Evolutionary conservation across 768 basidiomycete species (phyloP).

Genomic region (Russula griseocarnosa): DNA sequence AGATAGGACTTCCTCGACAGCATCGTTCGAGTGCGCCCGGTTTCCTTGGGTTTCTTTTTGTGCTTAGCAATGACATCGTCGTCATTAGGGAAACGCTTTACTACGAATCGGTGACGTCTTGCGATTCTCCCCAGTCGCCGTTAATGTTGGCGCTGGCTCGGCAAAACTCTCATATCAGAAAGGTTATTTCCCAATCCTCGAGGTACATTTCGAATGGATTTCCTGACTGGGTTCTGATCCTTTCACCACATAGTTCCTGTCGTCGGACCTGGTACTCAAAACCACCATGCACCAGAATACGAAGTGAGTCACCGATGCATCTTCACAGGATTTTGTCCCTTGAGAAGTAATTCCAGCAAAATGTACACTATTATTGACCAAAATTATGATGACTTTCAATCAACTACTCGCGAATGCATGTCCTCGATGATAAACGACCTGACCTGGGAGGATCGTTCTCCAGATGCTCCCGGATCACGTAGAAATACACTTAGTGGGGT

Average conservation of each 20-base stretch:
- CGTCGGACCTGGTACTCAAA: conserved; percentile 34
- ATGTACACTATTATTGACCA: conserved; percentile 32
- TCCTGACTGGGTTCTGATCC: background rate
- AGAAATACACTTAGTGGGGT: conserved; percentile 31
- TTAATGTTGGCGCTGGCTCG: conserved; percentile 17
- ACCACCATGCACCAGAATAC: conserved; percentile 34
- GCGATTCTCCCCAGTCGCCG: conserved; percentile 28
- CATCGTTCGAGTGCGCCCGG: conserved; percentile 28
- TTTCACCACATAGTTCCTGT: conserved; percentile 31
- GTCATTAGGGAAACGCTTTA: conserved; percentile 32
- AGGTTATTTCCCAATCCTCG: conserved; percentile 35
- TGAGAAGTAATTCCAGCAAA: conserved; percentile 17
- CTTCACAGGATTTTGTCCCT: background rate
- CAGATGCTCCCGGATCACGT: conserved; percentile 9
- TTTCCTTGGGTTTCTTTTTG: background rate
- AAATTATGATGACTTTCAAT: conserved; percentile 31
- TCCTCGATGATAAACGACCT: conserved; percentile 27
- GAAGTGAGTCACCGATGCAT: conserved; percentile 29
- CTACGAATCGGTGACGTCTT: conserved; percentile 36
- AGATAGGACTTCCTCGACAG: conserved; percentile 32
- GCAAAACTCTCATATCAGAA: conserved; percentile 34
- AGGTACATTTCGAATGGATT: conserved; percentile 25
- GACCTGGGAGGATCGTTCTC: conserved; percentile 32
- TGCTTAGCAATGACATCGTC: background rate
- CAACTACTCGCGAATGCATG: conserved; percentile 30